These are phyloP conservation scores for Claviceps cyperi DNA, from an alignment of 2,329 filamentous ascomycete genomes.

Conservation along the genomic window DNA sequence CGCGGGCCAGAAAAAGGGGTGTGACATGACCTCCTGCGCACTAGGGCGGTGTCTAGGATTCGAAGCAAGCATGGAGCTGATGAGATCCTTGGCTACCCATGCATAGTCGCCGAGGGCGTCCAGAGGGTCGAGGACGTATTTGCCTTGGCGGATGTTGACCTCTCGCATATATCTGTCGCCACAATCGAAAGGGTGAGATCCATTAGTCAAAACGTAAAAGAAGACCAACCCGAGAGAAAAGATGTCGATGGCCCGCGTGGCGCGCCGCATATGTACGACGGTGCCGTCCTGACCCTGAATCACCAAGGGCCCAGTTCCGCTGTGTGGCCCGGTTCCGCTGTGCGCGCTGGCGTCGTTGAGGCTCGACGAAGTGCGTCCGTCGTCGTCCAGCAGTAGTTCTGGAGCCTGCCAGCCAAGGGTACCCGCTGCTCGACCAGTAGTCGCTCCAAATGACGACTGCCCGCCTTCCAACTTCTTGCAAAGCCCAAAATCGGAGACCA, in stretches of 20 bases:
- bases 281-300: slow-evolving; percentile 42
- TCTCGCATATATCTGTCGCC: slow-evolving; percentile 92
- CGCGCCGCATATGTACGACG: slow-evolving; percentile 51
- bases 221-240: slow-evolving; percentile 97
- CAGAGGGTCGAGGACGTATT: slow-evolving; percentile 56
- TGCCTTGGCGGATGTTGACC: slow-evolving; percentile 89
- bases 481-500: slow-evolving; percentile 94
- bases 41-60: slow-evolving; percentile 48
- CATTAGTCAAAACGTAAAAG: slow-evolving; percentile 93
- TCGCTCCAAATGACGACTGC: slow-evolving; percentile 87
- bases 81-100: slow-evolving; percentile 75
- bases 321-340: slow-evolving; percentile 32
- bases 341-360: slow-evolving; percentile 40
- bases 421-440: slow-evolving; percentile 82
- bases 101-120: slow-evolving; percentile 69
- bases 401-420: slow-evolving; percentile 95
- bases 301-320: slow-evolving; percentile 29
- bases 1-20: slow-evolving; percentile 91
- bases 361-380: slow-evolving; percentile 34
- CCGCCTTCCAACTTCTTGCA: slow-evolving; percentile 95
- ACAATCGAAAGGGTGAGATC: slow-evolving; percentile 84
- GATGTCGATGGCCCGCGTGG: slow-evolving; percentile 91
- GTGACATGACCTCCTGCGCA: slow-evolving; percentile 67
- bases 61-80: slow-evolving; percentile 58
- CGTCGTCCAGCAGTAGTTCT: slow-evolving; percentile 74